phyloP scores from a whole-genome alignment of 352 stramenopile species.

The Phytophthora ohioensis region DNA sequence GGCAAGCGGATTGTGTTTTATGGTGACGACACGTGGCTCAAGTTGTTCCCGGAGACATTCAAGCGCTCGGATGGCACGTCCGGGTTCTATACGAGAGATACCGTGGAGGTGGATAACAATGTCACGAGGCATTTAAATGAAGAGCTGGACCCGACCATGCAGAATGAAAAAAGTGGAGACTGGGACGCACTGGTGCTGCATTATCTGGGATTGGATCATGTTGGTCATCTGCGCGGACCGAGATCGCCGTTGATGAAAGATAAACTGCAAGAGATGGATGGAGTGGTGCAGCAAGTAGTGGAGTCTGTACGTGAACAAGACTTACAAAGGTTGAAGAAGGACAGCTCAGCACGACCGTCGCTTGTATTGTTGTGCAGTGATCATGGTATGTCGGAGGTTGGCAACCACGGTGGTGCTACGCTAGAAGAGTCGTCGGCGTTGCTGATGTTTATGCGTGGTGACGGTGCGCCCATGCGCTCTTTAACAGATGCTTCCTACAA shows the following conservation, averaged over 20 bases:
- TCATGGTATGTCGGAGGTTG: slow-evolving; percentile 91
- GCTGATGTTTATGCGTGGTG: slow-evolving; percentile 76
- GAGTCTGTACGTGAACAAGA: slow-evolving; percentile 73
- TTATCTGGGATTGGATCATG: slow-evolving; percentile 90
- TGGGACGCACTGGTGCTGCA: slow-evolving; percentile 90
- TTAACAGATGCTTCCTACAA: slow-evolving; percentile 9
- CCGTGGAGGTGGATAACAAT: slow-evolving; percentile 87
- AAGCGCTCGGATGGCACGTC: slow-evolving; percentile 80
- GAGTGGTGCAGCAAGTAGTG: slow-evolving; percentile 65
- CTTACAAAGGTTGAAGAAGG: slow-evolving; percentile 27
- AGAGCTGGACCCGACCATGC: slow-evolving; percentile 84
- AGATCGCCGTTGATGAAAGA: slow-evolving; percentile 77
- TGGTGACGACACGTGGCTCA: slow-evolving; percentile 92
- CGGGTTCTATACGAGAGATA: slow-evolving; percentile 91
- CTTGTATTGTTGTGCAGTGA: slow-evolving; percentile 88
- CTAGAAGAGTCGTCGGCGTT: slow-evolving; percentile 87
- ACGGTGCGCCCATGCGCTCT: slow-evolving; percentile 39
- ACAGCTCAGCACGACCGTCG: slow-evolving; percentile 48
- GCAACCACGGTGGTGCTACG: slow-evolving; percentile 88
- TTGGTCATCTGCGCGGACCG: slow-evolving; percentile 84
- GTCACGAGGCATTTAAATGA: slow-evolving; percentile 85
- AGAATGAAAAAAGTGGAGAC: slow-evolving; percentile 66
- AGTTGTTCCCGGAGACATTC: slow-evolving; percentile 83
- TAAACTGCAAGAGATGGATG: slow-evolving; percentile 90
- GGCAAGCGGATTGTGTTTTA: slow-evolving; percentile 86